Evolutionary conservation across 768 basidiomycete species (phyloP).

Genomic region (Leucocoprinus birnbaumii): DNA sequence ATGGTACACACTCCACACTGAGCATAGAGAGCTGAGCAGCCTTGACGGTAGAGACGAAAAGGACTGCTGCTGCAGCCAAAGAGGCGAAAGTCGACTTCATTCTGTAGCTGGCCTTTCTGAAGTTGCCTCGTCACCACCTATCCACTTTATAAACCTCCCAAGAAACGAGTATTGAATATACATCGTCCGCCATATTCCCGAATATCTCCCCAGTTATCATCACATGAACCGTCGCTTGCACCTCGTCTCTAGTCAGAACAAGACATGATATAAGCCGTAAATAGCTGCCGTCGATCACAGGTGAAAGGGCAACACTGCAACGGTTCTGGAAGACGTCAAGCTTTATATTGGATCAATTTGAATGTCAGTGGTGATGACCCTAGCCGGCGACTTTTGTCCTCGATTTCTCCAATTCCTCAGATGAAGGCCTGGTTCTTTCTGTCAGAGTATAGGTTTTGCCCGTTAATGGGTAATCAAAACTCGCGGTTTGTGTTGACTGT

Average conservation of each 20-base stretch:
- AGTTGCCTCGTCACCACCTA: not conserved
- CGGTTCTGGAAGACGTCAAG: slow-evolving; percentile 3
- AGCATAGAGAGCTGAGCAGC: slow-evolving; percentile 34
- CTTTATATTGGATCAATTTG: not conserved
- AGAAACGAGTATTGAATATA: not conserved
- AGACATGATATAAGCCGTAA: too few species aligned
- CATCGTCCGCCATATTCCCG: slow-evolving; percentile 11
- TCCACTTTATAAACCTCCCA: slow-evolving; percentile 3
- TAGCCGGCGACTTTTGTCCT: not conserved
- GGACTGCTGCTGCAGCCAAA: slow-evolving; percentile 22
- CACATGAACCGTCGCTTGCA: slow-evolving; percentile 5
- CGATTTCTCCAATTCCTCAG: not conserved
- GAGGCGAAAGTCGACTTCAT: slow-evolving; percentile 23
- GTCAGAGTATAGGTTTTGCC: too few species aligned
- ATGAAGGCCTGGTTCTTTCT: not conserved
- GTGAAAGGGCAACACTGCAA: not conserved
- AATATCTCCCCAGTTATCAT: slow-evolving; percentile 5
- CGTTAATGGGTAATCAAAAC: not conserved
- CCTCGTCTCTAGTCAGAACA: not conserved
- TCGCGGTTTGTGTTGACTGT: not conserved
- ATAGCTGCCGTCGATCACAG: not conserved
- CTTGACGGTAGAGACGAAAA: slow-evolving; percentile 18
- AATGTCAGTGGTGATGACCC: not conserved
- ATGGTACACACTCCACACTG: slow-evolving; percentile 39
- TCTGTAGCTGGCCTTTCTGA: not conserved